Base-by-base conservation (phyloP, 495 filamentous ascomycete species). In the Lineolata rhizophorae region DNA sequence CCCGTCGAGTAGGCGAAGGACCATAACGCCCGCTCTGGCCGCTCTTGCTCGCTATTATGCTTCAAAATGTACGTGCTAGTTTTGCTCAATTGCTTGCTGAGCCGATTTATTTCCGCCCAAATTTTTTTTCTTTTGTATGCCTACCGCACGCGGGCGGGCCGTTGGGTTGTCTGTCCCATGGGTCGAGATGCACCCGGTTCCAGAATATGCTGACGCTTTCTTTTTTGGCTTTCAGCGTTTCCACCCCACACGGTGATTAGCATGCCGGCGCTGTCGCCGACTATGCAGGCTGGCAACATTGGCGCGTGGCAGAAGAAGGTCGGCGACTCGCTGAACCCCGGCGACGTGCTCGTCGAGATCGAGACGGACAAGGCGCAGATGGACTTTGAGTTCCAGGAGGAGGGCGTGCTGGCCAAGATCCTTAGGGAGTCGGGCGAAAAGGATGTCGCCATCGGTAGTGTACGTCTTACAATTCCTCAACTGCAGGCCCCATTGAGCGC, bases 281-380 rank as follows among this genome's bases (percentile, higher is more conserved):
- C 90, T 31, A 99, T 99, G 90, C 79, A 75, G 22, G 62, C 77
- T 29, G 90, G 90, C 42, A 93, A 92, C 58, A 92, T 99, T 56
- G 90, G 90, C 39, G 64, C 76, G 32, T 99, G 90, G 90, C 77
- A 94, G 59, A 95, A 94, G 70, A 82, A 93, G 60, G 62, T 71
- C 45, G 90, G 90, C 50, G 90, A 99, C 52, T 46, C 57, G 32
- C 72, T 99, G 48, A 54, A 67, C 35, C 83, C 90, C 28, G 90
- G 90, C 48, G 90, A 99, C 56, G 84, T 95, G n/a, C 57, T 99
- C 36, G 90, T 95, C 18, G 90, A 99, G 63, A 95, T 99, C 50
- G 90, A 99, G 62, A 99, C 90, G 48, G 90, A 99, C 56, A 99
- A 99, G 65, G 90, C 90, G 26, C 90, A 99, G 57, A 99, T 99